Evolutionary conservation across 306 rosid species (phyloP).

Genomic region (Malus domestica): DNA sequence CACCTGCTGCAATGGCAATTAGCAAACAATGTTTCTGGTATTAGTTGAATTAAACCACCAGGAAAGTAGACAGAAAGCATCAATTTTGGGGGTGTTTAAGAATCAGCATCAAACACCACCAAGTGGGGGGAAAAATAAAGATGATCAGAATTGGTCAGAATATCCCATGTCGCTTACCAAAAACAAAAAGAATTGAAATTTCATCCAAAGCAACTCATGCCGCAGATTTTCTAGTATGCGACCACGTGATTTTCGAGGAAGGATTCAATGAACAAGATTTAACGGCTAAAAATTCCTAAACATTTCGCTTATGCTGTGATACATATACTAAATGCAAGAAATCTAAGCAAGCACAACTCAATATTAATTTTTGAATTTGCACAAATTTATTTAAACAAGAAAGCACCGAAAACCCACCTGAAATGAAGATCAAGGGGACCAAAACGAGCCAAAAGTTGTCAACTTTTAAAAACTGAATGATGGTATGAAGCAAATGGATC

Average conservation of each 20-base stretch:
- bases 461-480: background rate
- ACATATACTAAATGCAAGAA: background rate
- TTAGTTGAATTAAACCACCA: constrained; percentile 2
- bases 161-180: background rate
- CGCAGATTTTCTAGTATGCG: background rate
- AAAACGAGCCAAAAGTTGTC: background rate
- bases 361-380: background rate
- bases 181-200: background rate
- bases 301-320: too few species aligned
- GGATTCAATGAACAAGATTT: too few species aligned
- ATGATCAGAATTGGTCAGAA: background rate
- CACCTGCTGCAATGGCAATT: constrained; percentile 20
- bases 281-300: too few species aligned
- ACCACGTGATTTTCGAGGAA: background rate
- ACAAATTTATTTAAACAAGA: background rate
- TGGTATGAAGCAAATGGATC: background rate
- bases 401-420: constrained; percentile 9
- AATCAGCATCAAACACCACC: background rate
- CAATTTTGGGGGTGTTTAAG: background rate
- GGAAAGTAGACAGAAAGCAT: constrained; percentile 11
- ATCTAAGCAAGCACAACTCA: background rate
- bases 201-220: background rate
- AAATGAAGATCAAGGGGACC: background rate
- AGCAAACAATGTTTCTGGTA: background rate
- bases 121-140: background rate